Evolutionary conservation across 805 yeast species (phyloP).

Genomic region (Metschnikowia shivogae): DNA sequence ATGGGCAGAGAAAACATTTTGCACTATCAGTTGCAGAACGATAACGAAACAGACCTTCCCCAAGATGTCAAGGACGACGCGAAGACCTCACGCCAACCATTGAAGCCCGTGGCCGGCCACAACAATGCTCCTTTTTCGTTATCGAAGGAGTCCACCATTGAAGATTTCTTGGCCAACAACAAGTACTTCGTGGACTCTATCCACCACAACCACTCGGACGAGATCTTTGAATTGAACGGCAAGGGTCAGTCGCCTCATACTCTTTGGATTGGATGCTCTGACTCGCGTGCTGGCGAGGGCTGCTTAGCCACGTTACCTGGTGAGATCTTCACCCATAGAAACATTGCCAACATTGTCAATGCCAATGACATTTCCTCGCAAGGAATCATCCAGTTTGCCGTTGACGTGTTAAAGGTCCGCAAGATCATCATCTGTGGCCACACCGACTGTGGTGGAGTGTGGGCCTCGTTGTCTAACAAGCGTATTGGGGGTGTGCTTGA

Average conservation of each 20-base stretch:
- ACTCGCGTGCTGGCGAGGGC: conserved; percentile 20
- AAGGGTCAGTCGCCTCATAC: conserved; percentile 21
- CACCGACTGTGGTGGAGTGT: conserved; percentile 21
- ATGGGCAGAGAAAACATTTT: conserved; percentile 43
- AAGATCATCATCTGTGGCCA: conserved; percentile 21
- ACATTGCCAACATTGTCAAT: conserved; percentile 20
- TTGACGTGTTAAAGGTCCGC: conserved; percentile 19
- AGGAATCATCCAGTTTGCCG: conserved; percentile 20
- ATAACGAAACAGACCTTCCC: conserved; percentile 33
- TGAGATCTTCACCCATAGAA: conserved; percentile 20
- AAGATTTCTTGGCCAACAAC: conserved; percentile 19
- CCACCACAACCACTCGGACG: conserved; percentile 19
- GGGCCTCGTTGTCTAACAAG: conserved; percentile 21
- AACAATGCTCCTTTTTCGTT: conserved; percentile 43
- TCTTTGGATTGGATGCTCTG: conserved; percentile 21
- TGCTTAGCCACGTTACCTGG: conserved; percentile 20
- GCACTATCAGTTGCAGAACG: conserved; percentile 38
- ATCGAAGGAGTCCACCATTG: conserved; percentile 28
- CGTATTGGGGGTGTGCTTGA: conserved; percentile 21
- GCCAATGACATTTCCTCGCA: conserved; percentile 20
- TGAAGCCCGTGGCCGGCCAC: conserved; percentile 16
- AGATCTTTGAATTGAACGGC: conserved; percentile 18
- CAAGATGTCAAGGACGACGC: conserved; percentile 6
- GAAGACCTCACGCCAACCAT: conserved; percentile 6
- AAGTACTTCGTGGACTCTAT: conserved; percentile 17